Base-by-base conservation (phyloP, 2,329 filamentous ascomycete genomes). In the Neospermospora avenae region DNA sequence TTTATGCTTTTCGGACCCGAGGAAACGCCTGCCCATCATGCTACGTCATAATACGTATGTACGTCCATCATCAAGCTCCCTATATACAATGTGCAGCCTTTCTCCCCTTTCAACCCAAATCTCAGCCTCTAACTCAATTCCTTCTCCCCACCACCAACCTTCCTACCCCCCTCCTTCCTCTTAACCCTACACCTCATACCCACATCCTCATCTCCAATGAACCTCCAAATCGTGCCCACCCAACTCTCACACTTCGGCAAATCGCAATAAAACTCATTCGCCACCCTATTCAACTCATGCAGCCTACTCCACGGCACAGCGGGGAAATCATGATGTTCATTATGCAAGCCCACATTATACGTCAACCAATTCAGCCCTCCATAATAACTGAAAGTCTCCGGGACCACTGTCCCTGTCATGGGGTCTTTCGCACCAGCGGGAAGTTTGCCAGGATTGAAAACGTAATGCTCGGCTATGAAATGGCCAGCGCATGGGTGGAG, bases 301-400 rank as follows among this genome's bases (percentile, higher is more conserved):
- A 99, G 82, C 34, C 89, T 82, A 10, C 92, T 97, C 95, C 95
- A 99, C 0, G 95, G 93, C 49, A 99, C 85, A 51, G 95, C 95
- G 11, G 95, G 95, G 77, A 99, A 99, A 76, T 99, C 95, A 75
- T 99, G 95, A 77, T 99, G 95, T 80, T 99, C 95, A 74, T 99
- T 99, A 80, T 99, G 95, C 71, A 97, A 79, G 56, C 95, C 95
- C 48, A 99, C 95, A 70, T 99, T 99, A 81, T 98, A 99, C 0
- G 93, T 96, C 53, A 99, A 77, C 70, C 92, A 77, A 77, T 99
- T 99, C 66, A 98, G 83, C 0, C 89, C 85, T 0, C 95, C 95
- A 74, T 99, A 99, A 82, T 99, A 99, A 51, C 89, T 93, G 78
- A 91, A 99, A 1, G 95, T 99, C 80, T 99, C 95, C 2, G 95